Base-by-base conservation (phyloP, 2,329 filamentous ascomycete genomes). In the Peltaster fructicola region DNA sequence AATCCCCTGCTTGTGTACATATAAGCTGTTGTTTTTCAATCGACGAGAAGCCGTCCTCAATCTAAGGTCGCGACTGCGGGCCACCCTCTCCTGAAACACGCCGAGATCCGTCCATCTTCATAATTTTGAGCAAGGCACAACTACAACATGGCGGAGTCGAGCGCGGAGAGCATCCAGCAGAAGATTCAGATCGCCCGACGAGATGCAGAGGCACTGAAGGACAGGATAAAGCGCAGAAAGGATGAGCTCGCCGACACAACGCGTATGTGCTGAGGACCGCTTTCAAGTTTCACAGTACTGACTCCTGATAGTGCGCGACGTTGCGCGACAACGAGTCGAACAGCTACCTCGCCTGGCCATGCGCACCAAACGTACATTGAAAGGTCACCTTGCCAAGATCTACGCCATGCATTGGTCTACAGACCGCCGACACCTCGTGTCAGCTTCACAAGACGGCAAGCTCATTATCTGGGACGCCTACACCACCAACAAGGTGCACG, bases 321-420 rank as follows among this genome's bases (percentile, higher is more conserved):
- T 95, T 44, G 79, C 88, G 45, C 73, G 82, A 52, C 78, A 85
- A 59, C 76, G 85, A 38, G 85, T 91, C 55, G 88, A 95, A 53
- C 65, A 78, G 39, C 72, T 98, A 44, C 82, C 85, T 37, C 77
- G 78, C 56, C 88, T 90, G 55, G 68, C 85, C 50, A 95, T 98
- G 88, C 91, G 88, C 66, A 79, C 85, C 37, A 88, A 91, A 63
- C 78, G 82, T 46, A 93, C 84, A 24, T 66, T 98, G 40, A 95
- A 95, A 63, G 88, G 88, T 39, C 88, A 98, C 65, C 61, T 98
- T 40, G 88, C 88, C 45, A 98, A 98, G 63, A 98, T 98, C 47
- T 98, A 98, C 56, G 88, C 88, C 45, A 98, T 98, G 88, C 88
- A 98, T 63, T 98, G 88, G 88, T 95, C 88, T 16, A 98, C 88